Percentiles rank a stretch among this genome's conserved stretches.
Conservation (phyloP, 2,329 filamentous ascomycete species). For the Pochonia chlamydosporia region DNA sequence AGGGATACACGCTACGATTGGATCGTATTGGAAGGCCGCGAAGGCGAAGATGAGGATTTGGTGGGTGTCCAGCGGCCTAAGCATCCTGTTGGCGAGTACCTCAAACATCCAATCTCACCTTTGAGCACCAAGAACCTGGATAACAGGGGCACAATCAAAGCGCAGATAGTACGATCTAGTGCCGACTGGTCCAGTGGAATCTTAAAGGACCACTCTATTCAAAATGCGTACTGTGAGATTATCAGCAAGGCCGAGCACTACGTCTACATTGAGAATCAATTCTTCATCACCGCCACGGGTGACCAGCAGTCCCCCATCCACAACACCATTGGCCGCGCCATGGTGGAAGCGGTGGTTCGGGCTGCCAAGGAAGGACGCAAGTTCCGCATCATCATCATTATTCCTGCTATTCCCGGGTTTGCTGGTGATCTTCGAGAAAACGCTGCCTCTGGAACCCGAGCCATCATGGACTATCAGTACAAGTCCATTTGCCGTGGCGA, state of each 20-base stretch:
- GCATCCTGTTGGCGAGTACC: slow-evolving; percentile 82
- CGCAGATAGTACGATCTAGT: slow-evolving; percentile 84
- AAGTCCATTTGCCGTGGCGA: slow-evolving; percentile 91
- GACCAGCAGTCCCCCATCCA: slow-evolving; percentile 80
- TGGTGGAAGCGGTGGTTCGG: slow-evolving; percentile 82
- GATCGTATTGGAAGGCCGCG: slow-evolving; percentile 71
- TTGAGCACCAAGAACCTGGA: slow-evolving; percentile 59
- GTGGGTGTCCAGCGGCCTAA: slow-evolving; percentile 83
- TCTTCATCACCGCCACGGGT: slow-evolving; percentile 93
- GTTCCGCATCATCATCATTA: slow-evolving; percentile 84
- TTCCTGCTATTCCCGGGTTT: slow-evolving; percentile 89
- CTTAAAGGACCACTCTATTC: slow-evolving; percentile 75
- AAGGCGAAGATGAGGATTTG: slow-evolving; percentile 75
- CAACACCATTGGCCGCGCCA: slow-evolving; percentile 81
- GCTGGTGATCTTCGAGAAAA: slow-evolving; percentile 82
- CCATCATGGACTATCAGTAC: slow-evolving; percentile 99
- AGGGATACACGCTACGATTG: slow-evolving; percentile 78
- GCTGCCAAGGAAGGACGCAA: slow-evolving; percentile 79
- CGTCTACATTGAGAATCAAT: slow-evolving; percentile 98
- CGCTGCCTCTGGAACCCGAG: slow-evolving; percentile 77
- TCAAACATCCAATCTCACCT: slow-evolving; percentile 70
- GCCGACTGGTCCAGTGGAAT: slow-evolving; percentile 94
- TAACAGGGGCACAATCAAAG: slow-evolving; percentile 67
- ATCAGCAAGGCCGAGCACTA: slow-evolving; percentile 86
- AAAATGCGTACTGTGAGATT: slow-evolving; percentile 78